Percentiles rank a stretch among this genome's conserved stretches.
Evolutionary conservation across 2,329 filamentous ascomycete genomes (phyloP).

Genomic region (Cladorrhinum sp.): DNA sequence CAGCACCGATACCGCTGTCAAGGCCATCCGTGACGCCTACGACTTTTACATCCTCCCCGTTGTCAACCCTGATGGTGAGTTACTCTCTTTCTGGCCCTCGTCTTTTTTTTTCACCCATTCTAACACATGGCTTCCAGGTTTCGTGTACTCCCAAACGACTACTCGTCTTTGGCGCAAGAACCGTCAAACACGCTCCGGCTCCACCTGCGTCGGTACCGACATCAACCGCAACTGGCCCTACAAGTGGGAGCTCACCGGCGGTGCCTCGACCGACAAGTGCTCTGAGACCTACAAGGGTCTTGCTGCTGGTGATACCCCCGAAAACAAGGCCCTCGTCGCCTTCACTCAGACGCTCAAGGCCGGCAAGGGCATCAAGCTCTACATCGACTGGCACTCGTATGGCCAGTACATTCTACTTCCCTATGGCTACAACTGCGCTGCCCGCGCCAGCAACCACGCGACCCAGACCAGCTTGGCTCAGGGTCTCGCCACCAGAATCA

Average conservation of each 20-base stretch:
- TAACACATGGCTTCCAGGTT: conserved; percentile 34
- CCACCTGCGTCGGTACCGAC: conserved; percentile 47
- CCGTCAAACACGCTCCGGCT: conserved; percentile 39
- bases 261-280: conserved; percentile 45
- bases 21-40: conserved; percentile 51
- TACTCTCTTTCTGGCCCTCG: background rate
- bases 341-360: conserved; percentile 34
- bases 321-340: conserved; percentile 47
- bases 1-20: conserved; percentile 35
- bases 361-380: conserved; percentile 53
- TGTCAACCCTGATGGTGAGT: conserved; percentile 50
- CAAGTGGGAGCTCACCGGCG: conserved; percentile 42
- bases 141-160: conserved; percentile 49
- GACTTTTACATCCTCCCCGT: conserved; percentile 58
- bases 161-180: conserved; percentile 57
- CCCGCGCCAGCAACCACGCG: conserved; percentile 15
- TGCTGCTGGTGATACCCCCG: conserved; percentile 43
- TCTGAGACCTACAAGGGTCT: conserved; percentile 40
- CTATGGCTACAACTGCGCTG: conserved; percentile 22
- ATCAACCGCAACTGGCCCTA: conserved; percentile 52
- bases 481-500: conserved; percentile 12
- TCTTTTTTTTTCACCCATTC: background rate
- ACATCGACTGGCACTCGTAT: conserved; percentile 60
- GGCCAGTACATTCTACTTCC: conserved; percentile 21
- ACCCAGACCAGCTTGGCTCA: conserved; percentile 14